Conservation (phyloP, 73 alveolate genomes). For the Symbiodinium pilosum region DNA sequence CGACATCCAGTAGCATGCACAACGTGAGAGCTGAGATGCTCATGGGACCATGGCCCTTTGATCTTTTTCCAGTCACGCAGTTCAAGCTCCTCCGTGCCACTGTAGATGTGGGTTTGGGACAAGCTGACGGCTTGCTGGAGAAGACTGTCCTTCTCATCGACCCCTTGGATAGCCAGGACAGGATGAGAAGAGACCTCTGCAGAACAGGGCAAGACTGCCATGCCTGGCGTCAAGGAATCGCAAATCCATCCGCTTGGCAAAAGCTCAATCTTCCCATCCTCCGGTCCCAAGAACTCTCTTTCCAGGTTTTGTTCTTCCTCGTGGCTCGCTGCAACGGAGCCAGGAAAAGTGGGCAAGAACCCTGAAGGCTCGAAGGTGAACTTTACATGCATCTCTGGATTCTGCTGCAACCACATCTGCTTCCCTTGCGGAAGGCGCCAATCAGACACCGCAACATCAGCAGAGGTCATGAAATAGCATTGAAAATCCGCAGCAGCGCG, state of each 20-base stretch:
- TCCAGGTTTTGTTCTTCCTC: no score
- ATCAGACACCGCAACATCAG: not conserved
- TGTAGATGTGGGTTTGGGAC: not conserved
- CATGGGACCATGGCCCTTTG: not conserved
- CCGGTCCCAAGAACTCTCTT: not conserved
- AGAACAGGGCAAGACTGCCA: not conserved
- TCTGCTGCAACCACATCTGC: not conserved
- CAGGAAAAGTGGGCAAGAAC: not conserved
- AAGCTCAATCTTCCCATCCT: not conserved
- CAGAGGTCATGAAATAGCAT: not conserved
- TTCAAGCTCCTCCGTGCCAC: not conserved
- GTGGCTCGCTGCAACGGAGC: not conserved
- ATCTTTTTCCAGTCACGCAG: not conserved
- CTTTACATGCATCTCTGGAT: not conserved
- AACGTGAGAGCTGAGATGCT: not conserved
- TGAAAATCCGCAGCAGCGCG: not conserved
- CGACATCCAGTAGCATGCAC: not conserved
- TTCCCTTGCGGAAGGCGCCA: not conserved
- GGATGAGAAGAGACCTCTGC: not conserved
- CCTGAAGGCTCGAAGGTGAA: not conserved
- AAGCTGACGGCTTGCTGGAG: constrained; percentile 24
- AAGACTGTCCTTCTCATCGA: not conserved
- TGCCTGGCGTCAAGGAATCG: not conserved
- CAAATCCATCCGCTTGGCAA: constrained; percentile 6
- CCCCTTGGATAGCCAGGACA: not conserved